Evolutionary conservation across 2,329 filamentous ascomycete species (phyloP), one percentile per base, ranked within the genome.

Genomic region (Zymoseptoria passerinii): DNA sequence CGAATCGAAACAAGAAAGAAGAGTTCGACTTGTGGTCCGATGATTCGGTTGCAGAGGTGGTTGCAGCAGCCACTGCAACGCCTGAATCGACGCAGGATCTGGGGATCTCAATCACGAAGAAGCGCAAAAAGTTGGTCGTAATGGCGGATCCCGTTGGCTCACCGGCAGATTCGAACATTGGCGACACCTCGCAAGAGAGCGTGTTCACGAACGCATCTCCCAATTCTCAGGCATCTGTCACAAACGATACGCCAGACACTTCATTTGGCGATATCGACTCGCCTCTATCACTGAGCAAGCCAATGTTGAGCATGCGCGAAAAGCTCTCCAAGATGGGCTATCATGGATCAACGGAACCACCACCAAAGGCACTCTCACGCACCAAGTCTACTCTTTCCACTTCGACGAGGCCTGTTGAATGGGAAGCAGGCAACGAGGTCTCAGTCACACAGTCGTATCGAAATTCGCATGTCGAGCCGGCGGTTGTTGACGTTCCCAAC

Each of bases 21-120:
- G 73, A 77, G 13, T 76, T 80, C 58, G 73, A 78, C 20, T 65
- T 79, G 1, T 78, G 72, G 67, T 79, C 77, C 3, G 78, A 80
- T 61, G 77, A 79, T 55, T 78, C 77, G 4, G 67, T 76, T 6
- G 73, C 75, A 20, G 75, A 77, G 20, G 77, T 73, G 7, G 71
- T 77, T 63, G 72, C 71, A 10, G 73, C 74, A 50, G 54, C 65
- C 3, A 60, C 64, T 13, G 64, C 66, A 8, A 60, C 60, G 9
- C 50, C 58, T 28, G 60, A 67, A 48, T n/a, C 65, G 29, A 61
- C 53, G 52, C 52, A 52, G 44, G 53, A 48, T 56, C 27, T 58
- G 61, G 60, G 54, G 54, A 59, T 49, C 19, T 58, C 60, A 16
- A 65, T 63, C 20, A 66, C 64, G 13, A 64, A 61, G 55, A 68